Evolutionary conservation across 306 rosid species (phyloP).

Genomic region (Calophaca sinica): DNA sequence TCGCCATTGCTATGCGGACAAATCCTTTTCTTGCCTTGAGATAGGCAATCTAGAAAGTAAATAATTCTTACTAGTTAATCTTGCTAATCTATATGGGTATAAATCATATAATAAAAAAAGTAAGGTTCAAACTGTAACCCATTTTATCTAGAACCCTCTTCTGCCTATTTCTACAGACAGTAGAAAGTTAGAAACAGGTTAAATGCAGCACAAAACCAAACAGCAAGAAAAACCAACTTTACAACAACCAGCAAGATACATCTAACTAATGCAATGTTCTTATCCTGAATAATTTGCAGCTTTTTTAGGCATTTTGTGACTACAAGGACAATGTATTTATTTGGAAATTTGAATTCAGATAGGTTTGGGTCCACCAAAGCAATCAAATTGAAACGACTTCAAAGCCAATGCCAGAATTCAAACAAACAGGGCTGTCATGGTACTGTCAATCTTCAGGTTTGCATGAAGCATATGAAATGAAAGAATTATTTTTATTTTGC

Average conservation of each 20-base stretch:
- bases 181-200: background rate
- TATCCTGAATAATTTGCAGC: background rate
- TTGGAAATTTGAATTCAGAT: background rate
- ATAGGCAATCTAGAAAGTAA: conserved; percentile 66
- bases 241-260: conserved; percentile 10
- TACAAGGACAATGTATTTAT: background rate
- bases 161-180: conserved; percentile 14
- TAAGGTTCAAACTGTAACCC: conserved; percentile 3
- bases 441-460: background rate
- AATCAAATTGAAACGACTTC: background rate
- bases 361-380: too few relatives aligned
- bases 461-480: background rate
- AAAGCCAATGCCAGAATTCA: conserved; percentile 16
- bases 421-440: too few relatives aligned
- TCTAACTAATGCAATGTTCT: background rate
- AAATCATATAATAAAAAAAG: conserved; percentile 15
- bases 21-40: conserved; percentile 92
- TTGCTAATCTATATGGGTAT: conserved; percentile 23
- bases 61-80: conserved; percentile 28
- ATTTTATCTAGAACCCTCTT: conserved; percentile 26
- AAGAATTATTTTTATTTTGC: background rate
- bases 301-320: background rate
- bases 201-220: conserved; percentile 28
- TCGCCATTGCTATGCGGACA: conserved; percentile 85
- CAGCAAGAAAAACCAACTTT: background rate